phyloP scores from a whole-genome alignment of 1,284 basidiomycete genomes.

The Trametes sp. region DNA sequence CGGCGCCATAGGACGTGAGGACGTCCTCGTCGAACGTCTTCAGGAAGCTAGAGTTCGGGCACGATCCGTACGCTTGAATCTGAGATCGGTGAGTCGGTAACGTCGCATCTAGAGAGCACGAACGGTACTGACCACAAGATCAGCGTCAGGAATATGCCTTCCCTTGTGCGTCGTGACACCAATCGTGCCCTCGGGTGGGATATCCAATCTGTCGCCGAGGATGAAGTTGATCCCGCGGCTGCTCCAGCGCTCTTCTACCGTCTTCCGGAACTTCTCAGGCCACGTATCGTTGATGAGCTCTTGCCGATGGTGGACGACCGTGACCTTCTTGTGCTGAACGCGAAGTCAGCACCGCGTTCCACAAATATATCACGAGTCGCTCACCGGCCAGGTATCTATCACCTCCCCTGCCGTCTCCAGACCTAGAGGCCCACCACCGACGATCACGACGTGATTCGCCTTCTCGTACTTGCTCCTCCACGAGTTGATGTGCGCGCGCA shows the following conservation, averaged over 20 bases:
- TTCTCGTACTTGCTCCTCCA: conserved; percentile 56
- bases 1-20: conserved; percentile 50
- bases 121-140: conserved; percentile 58
- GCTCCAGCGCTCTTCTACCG: conserved; percentile 48
- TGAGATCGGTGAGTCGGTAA: conserved; percentile 31
- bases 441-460: conserved; percentile 60
- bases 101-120: neutral
- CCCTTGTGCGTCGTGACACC: conserved; percentile 59
- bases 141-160: conserved; percentile 52
- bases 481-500: conserved; percentile 46
- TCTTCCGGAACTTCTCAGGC: conserved; percentile 59
- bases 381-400: conserved; percentile 55
- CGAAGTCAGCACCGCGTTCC: conserved; percentile 8
- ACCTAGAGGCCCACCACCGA: conserved; percentile 70
- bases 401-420: conserved; percentile 67
- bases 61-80: conserved; percentile 57
- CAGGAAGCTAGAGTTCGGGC: conserved; percentile 61
- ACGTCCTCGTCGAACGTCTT: conserved; percentile 50
- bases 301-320: conserved; percentile 64
- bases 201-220: conserved; percentile 61
- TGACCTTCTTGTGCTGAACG: conserved; percentile 55
- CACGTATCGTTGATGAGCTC: conserved; percentile 65
- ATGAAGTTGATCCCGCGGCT: conserved; percentile 57
- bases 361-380: neutral
- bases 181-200: conserved; percentile 41